Base-by-base conservation (phyloP, 345 rosid genomes). In the Turritis glabra region DNA sequence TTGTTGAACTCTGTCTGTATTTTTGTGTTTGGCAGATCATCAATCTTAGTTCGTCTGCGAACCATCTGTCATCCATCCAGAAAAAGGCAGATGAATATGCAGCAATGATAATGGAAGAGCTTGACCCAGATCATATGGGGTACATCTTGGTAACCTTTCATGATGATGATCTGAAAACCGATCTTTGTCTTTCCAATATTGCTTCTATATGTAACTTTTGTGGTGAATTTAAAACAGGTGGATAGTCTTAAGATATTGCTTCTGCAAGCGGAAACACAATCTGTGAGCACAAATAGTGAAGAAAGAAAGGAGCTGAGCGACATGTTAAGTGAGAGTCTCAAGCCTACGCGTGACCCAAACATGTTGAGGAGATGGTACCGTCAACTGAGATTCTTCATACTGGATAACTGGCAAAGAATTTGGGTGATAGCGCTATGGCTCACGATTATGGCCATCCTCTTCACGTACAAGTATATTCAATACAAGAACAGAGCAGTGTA, bases 21-120 rank as follows among this genome's bases (percentile, higher is more conserved):
- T 53, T 17, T 64, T 46, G 11, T 71, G 54, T 35, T 64, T 13
- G 4, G 14, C 79, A 90, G 96, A 85, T 88, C 59, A 88, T 90
- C 47, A 80, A 74, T 6, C 83, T 88, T 4, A 90, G 92, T 74
- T 89, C 90, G 17, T 76, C 89, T 52, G 86, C 90, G 33, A 90
- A 90, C 71, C 86, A 79, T 32, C 76, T 90, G 19, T 78, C 88
- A 26, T 84, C 69, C 32, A 85, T 90, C 35, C 87, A 90, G 75
- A 74, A 81, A 30, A 88, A 82, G 78, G 85, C 92, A 52, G 83
- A 81, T 73, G 96, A 90, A 71, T 90, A 90, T 79, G 88, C 96
- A 27, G 84, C 90, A 15, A 80, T 88, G 80, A 88, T 90, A 68
- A 85, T 90, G 92, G 96, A 90, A 69, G 92, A 83, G 66, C 77